These are phyloP conservation scores for Draba incana DNA, from an alignment of 345 rosid genomes.

Conservation along the genomic window DNA sequence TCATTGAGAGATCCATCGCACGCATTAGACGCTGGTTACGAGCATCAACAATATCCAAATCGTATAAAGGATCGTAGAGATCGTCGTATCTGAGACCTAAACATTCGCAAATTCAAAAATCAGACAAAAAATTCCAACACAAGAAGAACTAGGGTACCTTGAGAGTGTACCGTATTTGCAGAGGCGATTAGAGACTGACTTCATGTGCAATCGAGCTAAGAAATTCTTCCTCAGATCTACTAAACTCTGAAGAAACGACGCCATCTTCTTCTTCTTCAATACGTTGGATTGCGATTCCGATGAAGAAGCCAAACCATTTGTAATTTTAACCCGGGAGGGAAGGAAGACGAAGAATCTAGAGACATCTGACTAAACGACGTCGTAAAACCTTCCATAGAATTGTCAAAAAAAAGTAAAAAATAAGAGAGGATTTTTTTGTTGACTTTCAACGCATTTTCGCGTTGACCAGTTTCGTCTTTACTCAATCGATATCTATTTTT, in stretches of 20 bases:
- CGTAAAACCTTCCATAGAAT: not conserved
- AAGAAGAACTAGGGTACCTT: constrained; percentile 37
- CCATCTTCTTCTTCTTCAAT: constrained; percentile 34
- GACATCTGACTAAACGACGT: not conserved
- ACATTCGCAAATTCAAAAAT: not conserved
- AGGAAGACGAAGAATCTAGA: constrained; percentile 25
- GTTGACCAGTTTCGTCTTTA: not conserved
- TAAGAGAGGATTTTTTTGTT: not conserved
- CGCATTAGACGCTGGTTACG: too few relatives aligned
- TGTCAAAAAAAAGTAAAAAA: too few relatives aligned
- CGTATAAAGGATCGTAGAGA: too few relatives aligned
- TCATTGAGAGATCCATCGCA: too few relatives aligned
- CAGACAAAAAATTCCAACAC: not conserved
- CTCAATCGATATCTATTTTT: too few relatives aligned
- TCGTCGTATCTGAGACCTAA: too few relatives aligned
- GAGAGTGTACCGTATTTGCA: constrained; percentile 60
- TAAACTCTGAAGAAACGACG: constrained; percentile 53
- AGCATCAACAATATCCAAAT: too few relatives aligned
- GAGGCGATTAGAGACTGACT: constrained; percentile 68
- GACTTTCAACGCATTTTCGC: not conserved
- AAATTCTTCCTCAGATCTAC: constrained; percentile 75
- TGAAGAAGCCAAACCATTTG: not conserved
- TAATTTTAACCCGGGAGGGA: constrained; percentile 21
- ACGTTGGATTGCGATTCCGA: not conserved
- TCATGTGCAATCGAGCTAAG: constrained; percentile 79